A percentile compares a stretch with the other conserved stretches of the same genome.
These are phyloP conservation scores for Prunus armeniaca DNA, from an alignment of 306 rosid species.

Conservation along the genomic window DNA sequence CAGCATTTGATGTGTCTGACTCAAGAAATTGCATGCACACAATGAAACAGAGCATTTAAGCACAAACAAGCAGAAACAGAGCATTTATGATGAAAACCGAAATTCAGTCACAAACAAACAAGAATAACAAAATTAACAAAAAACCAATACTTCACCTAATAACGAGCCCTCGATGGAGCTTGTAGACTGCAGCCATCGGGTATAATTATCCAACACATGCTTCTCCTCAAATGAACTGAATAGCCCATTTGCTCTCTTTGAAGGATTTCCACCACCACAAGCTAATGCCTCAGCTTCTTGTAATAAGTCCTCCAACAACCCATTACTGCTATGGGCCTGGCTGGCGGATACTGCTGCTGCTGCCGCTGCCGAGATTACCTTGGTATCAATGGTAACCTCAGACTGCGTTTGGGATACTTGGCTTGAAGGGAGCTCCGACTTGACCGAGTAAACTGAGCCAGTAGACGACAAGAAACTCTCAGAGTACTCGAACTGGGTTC, in stretches of 20 bases:
- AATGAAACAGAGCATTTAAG: background rate
- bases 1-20: background rate
- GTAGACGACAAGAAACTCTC: slow-evolving; percentile 3
- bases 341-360: background rate
- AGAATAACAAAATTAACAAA: too few species aligned
- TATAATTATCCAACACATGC: slow-evolving; percentile 37
- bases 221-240: slow-evolving; percentile 43
- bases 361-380: slow-evolving; percentile 23
- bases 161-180: slow-evolving; percentile 42
- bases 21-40: background rate
- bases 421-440: slow-evolving; percentile 70
- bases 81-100: too few species aligned
- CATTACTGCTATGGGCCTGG: slow-evolving; percentile 20
- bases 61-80: background rate
- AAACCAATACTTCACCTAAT: background rate
- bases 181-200: slow-evolving; percentile 30
- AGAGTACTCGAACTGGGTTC: slow-evolving; percentile 38
- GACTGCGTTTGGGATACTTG: slow-evolving; percentile 45
- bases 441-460: slow-evolving; percentile 23
- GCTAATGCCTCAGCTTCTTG: slow-evolving; percentile 51
- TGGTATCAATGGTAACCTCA: slow-evolving; percentile 28
- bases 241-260: slow-evolving; percentile 26
- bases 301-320: slow-evolving; percentile 51
- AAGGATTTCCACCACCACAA: slow-evolving; percentile 22
- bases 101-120: background rate